Conservation (phyloP, 2,329 filamentous ascomycete genomes). For the Zelopaecilomyces penicillatus region DNA sequence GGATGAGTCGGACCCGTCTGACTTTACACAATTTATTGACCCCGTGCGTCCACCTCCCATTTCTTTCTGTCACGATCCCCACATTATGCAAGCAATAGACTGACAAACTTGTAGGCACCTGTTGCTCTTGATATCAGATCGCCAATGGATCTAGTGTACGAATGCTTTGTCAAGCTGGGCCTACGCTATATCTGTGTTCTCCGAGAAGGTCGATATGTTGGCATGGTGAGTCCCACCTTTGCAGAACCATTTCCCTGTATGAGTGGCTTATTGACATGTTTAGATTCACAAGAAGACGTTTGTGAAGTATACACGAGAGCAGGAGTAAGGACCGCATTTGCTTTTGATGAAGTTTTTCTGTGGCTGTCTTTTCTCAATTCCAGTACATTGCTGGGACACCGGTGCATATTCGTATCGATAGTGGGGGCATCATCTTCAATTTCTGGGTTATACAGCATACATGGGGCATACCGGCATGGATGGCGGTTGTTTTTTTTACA, state of each 20-base stretch:
- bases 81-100: background rate
- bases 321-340: conserved; percentile 23
- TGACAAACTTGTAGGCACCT: conserved; percentile 52
- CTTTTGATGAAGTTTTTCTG: no score
- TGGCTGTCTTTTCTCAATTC: no score
- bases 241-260: background rate
- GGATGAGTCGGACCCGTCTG: conserved; percentile 56
- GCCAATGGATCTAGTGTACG: conserved; percentile 91
- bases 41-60: conserved; percentile 44
- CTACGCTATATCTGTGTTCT: conserved; percentile 87
- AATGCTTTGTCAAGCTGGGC: conserved; percentile 91
- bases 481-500: no score
- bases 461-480: no score
- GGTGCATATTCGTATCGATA: no score
- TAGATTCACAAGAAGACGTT: conserved; percentile 93
- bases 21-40: conserved; percentile 89
- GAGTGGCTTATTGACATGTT: background rate
- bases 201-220: conserved; percentile 74
- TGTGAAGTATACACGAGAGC: conserved; percentile 83
- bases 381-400: no score
- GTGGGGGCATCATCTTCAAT: no score
- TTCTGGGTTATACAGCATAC: no score
- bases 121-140: conserved; percentile 81
- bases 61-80: no score
- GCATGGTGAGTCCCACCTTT: conserved; percentile 55